A percentile compares a stretch with the other conserved stretches of the same genome.
Evolutionary conservation across 495 filamentous ascomycete species (phyloP).

Genomic region (Trichoderma orchidacearum): DNA sequence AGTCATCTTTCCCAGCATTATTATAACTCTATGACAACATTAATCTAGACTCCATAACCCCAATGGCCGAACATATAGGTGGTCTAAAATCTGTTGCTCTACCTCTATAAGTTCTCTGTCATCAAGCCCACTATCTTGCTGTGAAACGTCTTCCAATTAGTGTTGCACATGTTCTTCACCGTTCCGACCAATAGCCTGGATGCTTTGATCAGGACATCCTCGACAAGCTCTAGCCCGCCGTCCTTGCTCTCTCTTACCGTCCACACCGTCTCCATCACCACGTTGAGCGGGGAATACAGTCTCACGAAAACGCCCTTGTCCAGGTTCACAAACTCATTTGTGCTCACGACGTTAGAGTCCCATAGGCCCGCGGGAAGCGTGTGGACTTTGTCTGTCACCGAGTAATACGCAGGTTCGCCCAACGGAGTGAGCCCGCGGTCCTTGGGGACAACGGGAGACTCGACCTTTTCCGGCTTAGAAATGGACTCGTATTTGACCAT

Average conservation of each 20-base stretch:
- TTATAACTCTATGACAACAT: no score
- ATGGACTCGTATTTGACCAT: constrained; percentile 18
- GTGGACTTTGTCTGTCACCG: constrained; percentile 22
- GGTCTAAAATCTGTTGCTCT: no score
- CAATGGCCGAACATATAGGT: no score
- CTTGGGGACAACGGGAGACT: constrained; percentile 8
- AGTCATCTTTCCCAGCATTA: no score
- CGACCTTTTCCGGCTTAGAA: constrained; percentile 6
- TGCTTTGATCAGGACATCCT: constrained; percentile 24
- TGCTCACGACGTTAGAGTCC: constrained; percentile 32
- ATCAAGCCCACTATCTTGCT: constrained; percentile 22
- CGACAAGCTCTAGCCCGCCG: constrained; percentile 18
- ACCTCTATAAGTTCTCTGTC: constrained; percentile 8
- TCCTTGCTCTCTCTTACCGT: constrained; percentile 12
- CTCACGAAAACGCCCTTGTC: constrained; percentile 27
- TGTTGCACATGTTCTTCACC: constrained; percentile 27
- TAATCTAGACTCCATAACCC: no score
- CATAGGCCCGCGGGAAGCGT: constrained; percentile 25
- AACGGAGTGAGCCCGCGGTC: constrained; percentile 5
- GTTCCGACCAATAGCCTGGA: constrained; percentile 25
- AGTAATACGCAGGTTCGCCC: constrained; percentile 6
- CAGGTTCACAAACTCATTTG: constrained; percentile 28
- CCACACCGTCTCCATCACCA: constrained; percentile 34
- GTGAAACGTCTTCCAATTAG: constrained; percentile 26
- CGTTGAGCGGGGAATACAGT: constrained; percentile 26